These are phyloP conservation scores for Podospora pseudocomata DNA, from an alignment of 495 filamentous ascomycete species.

Conservation along the genomic window DNA sequence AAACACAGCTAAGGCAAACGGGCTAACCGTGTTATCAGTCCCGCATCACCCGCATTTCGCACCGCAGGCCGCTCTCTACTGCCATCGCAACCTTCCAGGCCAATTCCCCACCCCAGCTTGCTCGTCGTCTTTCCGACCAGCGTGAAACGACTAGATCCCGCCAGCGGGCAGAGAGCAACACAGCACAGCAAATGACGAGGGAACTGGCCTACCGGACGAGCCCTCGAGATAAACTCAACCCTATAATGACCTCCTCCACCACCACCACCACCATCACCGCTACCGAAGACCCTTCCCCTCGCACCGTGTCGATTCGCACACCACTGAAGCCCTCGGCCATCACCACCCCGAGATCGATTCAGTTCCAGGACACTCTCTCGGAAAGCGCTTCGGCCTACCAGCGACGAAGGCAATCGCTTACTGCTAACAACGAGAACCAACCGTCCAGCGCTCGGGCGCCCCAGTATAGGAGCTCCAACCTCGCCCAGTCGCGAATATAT, in stretches of 20 bases:
- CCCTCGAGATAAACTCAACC: conserved; percentile 24
- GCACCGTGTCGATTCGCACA: conserved; percentile 22
- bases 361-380: conserved; percentile 41
- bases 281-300: conserved; percentile 21
- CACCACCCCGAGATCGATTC: conserved; percentile 36
- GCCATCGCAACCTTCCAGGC: conserved; percentile 38
- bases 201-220: conserved; percentile 25
- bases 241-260: conserved; percentile 17
- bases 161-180: conserved; percentile 29
- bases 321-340: conserved; percentile 38
- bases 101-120: conserved; percentile 34
- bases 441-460: conserved; percentile 27
- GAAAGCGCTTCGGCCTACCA: conserved; percentile 44
- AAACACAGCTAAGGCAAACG: neutral
- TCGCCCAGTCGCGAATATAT: conserved; percentile 52
- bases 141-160: conserved; percentile 40
- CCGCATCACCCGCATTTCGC: conserved; percentile 35
- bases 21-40: conserved; percentile 28
- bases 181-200: conserved; percentile 32
- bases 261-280: conserved; percentile 17
- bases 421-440: conserved; percentile 31
- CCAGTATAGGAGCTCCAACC: conserved; percentile 51
- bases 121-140: conserved; percentile 46
- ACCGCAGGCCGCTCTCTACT: conserved; percentile 46
- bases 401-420: conserved; percentile 37